Percentiles rank a stretch among this genome's conserved stretches.
phyloP scores from a whole-genome alignment of 148 eudicot species.

The Talinum fruticosum region DNA sequence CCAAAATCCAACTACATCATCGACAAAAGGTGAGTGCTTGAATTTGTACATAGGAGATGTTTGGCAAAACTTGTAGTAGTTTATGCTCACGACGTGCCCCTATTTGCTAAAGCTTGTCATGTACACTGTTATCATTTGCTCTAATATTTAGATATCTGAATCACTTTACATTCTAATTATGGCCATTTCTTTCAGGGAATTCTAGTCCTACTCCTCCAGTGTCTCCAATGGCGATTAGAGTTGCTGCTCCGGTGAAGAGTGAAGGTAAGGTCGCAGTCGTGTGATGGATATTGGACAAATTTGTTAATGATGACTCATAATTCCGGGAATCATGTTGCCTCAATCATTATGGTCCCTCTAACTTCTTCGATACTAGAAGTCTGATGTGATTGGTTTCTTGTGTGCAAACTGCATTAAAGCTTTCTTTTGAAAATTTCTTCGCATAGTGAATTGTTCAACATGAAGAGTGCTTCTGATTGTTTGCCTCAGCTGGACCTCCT shows the following conservation, averaged over 20 bases:
- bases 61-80: neutral
- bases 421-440: neutral
- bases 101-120: neutral
- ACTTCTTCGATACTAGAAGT: neutral
- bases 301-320: neutral
- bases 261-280: constrained; percentile 16
- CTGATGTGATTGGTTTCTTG: neutral
- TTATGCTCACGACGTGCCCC: neutral
- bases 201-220: constrained; percentile 16
- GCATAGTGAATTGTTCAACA: neutral
- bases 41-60: constrained; percentile 2
- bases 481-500: constrained; percentile 48
- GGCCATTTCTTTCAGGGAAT: constrained; percentile 21
- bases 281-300: neutral
- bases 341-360: neutral
- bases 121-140: neutral
- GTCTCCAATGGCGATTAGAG: constrained; percentile 10
- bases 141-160: neutral
- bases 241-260: constrained; percentile 21
- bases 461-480: neutral
- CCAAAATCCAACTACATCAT: constrained; percentile 33
- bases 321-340: neutral
- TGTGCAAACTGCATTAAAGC: neutral
- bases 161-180: constrained; percentile 7
- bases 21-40: constrained; percentile 44